A percentile compares a stretch with the other conserved stretches of the same genome.
These are phyloP conservation scores for Termitomyces sp. DNA, from an alignment of 768 basidiomycete species.

Conservation along the genomic window DNA sequence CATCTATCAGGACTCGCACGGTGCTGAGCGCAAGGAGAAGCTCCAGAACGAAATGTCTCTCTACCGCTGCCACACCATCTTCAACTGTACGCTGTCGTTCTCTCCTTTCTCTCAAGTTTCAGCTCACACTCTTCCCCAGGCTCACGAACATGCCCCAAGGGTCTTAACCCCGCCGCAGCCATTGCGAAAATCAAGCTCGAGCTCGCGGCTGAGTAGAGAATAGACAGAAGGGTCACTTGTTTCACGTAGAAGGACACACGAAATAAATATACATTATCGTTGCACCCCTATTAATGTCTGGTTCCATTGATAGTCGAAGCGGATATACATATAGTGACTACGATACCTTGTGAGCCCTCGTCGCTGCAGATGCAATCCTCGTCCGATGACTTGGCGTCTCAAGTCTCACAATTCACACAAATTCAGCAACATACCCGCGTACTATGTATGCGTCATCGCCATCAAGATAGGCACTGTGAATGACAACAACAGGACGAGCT, in stretches of 20 bases:
- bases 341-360: no score
- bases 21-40: constrained; percentile 78
- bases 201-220: constrained; percentile 62
- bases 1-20: constrained; percentile 60
- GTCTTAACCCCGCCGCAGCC: constrained; percentile 87
- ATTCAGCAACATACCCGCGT: no score
- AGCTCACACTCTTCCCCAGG: constrained; percentile 32
- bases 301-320: no score
- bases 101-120: neutral
- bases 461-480: no score
- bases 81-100: constrained; percentile 67
- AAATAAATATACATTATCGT: no score
- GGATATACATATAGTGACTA: no score
- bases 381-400: no score
- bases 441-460: no score
- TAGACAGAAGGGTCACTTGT: neutral
- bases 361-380: no score
- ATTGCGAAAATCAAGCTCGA: constrained; percentile 94
- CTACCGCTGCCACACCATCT: constrained; percentile 98
- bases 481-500: no score
- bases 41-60: constrained; percentile 95
- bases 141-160: constrained; percentile 96
- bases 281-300: no score
- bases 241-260: neutral
- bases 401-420: no score